These are phyloP conservation scores for Fusarium sulawesiense DNA, from an alignment of 2,329 filamentous ascomycete genomes.

Conservation along the genomic window DNA sequence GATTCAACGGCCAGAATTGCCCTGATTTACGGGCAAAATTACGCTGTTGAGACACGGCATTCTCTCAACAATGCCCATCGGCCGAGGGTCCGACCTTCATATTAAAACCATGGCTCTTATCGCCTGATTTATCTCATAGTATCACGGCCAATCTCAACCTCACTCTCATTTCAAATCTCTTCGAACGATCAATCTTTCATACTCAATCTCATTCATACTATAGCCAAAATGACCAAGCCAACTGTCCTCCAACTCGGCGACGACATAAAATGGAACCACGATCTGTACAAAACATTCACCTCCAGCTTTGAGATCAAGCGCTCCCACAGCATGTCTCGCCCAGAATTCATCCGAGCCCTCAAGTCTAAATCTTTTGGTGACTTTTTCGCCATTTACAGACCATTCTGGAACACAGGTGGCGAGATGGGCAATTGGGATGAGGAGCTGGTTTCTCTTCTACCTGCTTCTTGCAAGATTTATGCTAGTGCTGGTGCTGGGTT, in stretches of 20 bases:
- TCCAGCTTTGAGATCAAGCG: conserved; percentile 42
- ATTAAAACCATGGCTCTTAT: conserved; percentile 9
- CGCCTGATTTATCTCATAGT: neutral
- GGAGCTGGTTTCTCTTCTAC: conserved; percentile 40
- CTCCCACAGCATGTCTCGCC: conserved; percentile 44
- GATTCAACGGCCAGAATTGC: neutral
- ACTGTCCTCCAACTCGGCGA: conserved; percentile 47
- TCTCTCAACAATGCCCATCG: conserved; percentile 34
- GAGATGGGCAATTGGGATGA: conserved; percentile 48
- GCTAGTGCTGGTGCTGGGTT: conserved; percentile 45
- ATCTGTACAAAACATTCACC: conserved; percentile 41
- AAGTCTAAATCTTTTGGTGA: conserved; percentile 42
- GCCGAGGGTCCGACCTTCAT: conserved; percentile 30
- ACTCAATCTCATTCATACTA: neutral
- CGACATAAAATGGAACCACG: conserved; percentile 45
- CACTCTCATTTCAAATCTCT: neutral
- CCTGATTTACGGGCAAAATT: conserved; percentile 2
- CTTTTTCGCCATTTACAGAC: conserved; percentile 44
- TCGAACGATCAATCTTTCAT: neutral
- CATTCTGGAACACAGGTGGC: conserved; percentile 46
- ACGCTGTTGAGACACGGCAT: conserved; percentile 24
- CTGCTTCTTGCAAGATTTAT: conserved; percentile 42
- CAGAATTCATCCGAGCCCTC: conserved; percentile 42
- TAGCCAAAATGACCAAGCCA: conserved; percentile 39
- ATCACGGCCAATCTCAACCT: neutral